A percentile compares a stretch with the other conserved stretches of the same genome.
phyloP scores from a whole-genome alignment of 176 grass and related monocot genomes.

The sorghum (Sorghum bicolor) region DNA sequence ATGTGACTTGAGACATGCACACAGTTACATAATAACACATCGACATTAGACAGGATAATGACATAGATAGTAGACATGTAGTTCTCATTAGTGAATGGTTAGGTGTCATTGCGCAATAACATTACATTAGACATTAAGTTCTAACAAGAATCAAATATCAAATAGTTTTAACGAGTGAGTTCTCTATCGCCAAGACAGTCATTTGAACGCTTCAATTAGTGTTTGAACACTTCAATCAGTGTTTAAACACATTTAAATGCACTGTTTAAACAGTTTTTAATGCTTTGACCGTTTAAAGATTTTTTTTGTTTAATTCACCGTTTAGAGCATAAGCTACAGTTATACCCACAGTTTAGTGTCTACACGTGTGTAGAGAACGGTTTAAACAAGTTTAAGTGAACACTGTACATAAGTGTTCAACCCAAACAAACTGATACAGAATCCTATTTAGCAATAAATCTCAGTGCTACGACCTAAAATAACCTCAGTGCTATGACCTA shows the following conservation, averaged over 20 bases:
- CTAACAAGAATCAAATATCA: no score
- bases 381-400: neutral
- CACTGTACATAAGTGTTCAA: neutral
- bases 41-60: neutral
- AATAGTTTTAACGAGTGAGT: no score
- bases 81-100: neutral
- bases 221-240: no score
- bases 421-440: neutral
- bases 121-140: no score
- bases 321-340: neutral
- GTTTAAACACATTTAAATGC: no score
- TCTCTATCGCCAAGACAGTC: no score
- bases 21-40: neutral
- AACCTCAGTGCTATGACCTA: neutral
- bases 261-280: neutral
- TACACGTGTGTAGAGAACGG: neutral
- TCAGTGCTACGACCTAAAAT: neutral
- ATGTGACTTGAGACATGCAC: neutral
- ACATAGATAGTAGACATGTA: neutral
- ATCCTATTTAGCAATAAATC: neutral
- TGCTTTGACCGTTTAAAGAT: neutral
- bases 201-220: no score
- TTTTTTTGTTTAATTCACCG: neutral
- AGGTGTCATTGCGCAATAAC: no score
- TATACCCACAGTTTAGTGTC: neutral